Base-by-base conservation (phyloP, 2,329 filamentous ascomycete species). In the Paraconiothyrium brasiliense region DNA sequence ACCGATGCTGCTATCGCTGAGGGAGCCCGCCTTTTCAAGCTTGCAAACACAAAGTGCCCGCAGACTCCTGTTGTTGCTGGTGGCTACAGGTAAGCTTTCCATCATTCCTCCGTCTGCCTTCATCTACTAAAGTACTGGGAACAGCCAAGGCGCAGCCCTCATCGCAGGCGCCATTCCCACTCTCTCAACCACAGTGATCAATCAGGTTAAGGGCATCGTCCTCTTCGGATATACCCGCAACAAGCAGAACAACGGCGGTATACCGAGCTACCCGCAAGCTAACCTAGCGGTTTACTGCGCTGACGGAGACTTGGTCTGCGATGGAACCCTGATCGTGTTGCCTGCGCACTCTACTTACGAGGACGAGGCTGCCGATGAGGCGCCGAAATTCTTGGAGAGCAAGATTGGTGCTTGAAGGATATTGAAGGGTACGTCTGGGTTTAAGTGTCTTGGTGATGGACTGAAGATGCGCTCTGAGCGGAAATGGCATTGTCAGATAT, bases 161-260 rank as follows among this genome's bases (percentile, higher is more conserved):
- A 79, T 79, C 32, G 76, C 76, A 2, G 72, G 69, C 13, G 70
- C 78, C 0, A 70, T 81, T 50, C 64, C 71, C 20, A 66, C 68
- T 10, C 69, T 78, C 8, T 64, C 65, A 14, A 34, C 66, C 14
- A 61, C 64, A 1, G 68, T 78, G 22, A 70, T 71, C 56, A 55
- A 68, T 32, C 69, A 71, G 32, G 69, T 81, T 58, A 75, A 75
- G n/a, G 79, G 78, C 14, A 69, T 77, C 2, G 78, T 80, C 30
- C 68, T 80, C 16, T 81, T 79, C 51, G 79, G 79, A 13, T 78
- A 81, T 67, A 81, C 79, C 6, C 71, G 74, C 62, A 81, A 81
- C 55, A 51, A 58, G 55, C 78, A 80, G 67, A 78, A 79, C 54
- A 57, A 60, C 32, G 77, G 79, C 13, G 62, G 66, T 11, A 79